A percentile compares a stretch with the other conserved stretches of the same genome.
These are phyloP conservation scores for Xylaria cubensis DNA, from an alignment of 495 filamentous ascomycete species.

Conservation along the genomic window DNA sequence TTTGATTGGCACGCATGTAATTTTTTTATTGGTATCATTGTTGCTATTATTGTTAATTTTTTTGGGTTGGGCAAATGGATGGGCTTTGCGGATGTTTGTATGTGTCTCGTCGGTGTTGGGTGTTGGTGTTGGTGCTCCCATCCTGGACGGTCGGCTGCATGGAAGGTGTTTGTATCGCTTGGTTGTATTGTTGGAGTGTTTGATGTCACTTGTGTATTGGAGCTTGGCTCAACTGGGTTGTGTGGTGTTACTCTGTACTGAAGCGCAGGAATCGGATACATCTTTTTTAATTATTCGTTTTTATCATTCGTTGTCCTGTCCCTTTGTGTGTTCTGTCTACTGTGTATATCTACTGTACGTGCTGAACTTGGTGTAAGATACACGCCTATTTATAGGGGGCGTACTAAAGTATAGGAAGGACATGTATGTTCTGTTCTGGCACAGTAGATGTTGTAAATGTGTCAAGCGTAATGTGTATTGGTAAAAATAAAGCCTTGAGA, in stretches of 20 bases:
- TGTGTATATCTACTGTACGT: not conserved
- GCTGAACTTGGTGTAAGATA: not conserved
- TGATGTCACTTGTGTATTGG: not conserved
- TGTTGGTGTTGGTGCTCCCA: not conserved
- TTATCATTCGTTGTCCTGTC: not conserved
- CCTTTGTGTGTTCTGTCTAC: not conserved
- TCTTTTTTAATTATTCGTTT: not conserved
- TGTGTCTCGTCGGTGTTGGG: not conserved
- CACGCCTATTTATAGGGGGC: not conserved
- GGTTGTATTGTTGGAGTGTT: not conserved
- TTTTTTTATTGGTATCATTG: not conserved
- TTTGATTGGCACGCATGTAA: constrained; percentile 1
- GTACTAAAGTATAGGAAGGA: not conserved
- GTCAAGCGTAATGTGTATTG: not conserved
- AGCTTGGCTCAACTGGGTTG: not conserved
- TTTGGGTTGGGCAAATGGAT: not conserved
- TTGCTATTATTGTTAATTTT: not conserved
- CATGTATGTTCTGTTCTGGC: not conserved
- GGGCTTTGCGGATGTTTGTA: not conserved
- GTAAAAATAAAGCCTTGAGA: not conserved
- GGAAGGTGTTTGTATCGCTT: constrained; percentile 2
- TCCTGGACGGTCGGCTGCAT: not conserved
- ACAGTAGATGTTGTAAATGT: not conserved
- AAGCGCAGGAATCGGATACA: not conserved
- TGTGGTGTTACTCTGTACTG: not conserved